Percentiles rank a stretch among this genome's conserved stretches.
Conservation (phyloP, 2,329 filamentous ascomycete genomes). For the Diaporthe amygdali region DNA sequence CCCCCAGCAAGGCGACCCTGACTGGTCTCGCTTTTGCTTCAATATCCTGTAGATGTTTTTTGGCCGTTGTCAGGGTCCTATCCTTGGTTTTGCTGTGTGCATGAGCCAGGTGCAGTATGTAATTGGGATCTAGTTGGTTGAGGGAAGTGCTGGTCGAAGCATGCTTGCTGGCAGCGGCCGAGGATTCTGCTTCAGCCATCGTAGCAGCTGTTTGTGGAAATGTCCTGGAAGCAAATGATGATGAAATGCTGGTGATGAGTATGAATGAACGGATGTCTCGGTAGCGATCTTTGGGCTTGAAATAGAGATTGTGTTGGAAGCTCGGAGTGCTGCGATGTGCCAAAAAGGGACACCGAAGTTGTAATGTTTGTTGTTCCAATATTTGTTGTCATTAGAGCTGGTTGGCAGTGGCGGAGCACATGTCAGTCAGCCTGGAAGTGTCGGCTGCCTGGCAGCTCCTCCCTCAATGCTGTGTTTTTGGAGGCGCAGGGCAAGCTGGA, state of each 20-base stretch:
- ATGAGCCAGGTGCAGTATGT: neutral
- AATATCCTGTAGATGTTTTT: neutral
- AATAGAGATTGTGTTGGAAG: neutral
- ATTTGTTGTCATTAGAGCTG: neutral
- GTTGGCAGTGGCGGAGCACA: neutral
- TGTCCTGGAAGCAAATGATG: neutral
- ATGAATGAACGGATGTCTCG: neutral
- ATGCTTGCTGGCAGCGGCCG: neutral
- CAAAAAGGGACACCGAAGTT: neutral
- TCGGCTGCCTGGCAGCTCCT: neutral
- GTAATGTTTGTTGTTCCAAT: neutral
- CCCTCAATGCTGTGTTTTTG: neutral
- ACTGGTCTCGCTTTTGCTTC: neutral
- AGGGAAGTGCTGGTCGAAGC: rapidly evolving
- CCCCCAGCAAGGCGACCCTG: slow-evolving; percentile 27
- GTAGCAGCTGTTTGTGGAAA: neutral
- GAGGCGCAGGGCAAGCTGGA: neutral
- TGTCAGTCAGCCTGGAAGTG: neutral
- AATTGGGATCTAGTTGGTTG: too few species aligned
- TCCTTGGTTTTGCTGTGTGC: neutral
- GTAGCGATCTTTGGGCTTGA: neutral
- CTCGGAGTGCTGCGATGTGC: neutral
- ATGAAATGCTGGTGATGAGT: neutral
- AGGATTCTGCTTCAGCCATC: neutral
- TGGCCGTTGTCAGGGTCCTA: neutral